Evolutionary conservation across 352 stramenopile genomes (phyloP), one percentile per base, ranked within the genome.

Genomic region (Phytophthora melonis): DNA sequence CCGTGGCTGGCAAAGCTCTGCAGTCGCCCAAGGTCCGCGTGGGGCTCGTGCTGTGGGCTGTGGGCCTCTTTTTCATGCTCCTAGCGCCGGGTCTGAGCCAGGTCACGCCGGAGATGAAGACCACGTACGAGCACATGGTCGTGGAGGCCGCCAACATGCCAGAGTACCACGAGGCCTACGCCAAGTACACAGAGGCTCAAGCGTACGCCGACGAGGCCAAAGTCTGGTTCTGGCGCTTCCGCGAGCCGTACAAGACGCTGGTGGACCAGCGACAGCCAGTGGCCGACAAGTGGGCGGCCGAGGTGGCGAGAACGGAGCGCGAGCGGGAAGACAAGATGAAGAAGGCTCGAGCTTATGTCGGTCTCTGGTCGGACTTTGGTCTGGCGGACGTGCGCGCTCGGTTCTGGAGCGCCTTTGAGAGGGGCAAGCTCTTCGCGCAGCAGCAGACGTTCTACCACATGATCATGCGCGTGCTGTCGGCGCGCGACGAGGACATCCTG

Each of bases 361-460:
- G 90, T 1, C 74, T 97, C 30, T 95, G 89, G 87, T 95, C 88
- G 36, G 90, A 97, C 49, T 95, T 93, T 66, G 89, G 87, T 19
- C 76, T 96, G 62, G 74, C 86, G 1, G 89, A 96, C 72, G 81
- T 93, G 39, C 88, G 89, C 25, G 67, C 80, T 56, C 81, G 85
- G 27, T 97, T 97, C 72, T 97, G 90, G 90, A 75, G 79, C 30
- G 83, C 90, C 23, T 97, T 93, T 68, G 90, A 95, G 36, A 88
- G 84, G 57, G 90, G 90, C 78, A 95, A 97, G 74, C 50, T 94
- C 36, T 95, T 97, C 66, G 90, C 90, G 10, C 88, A 95, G 70
- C 88, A 95, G 70, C 88, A 95, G 68, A 95, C 90, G 36, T 95
- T 97, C 63, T 97, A 95, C 69, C 80, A 95, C 76, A 90, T 95